phyloP scores from a whole-genome alignment of 768 basidiomycete genomes.

The Dictyophora rubrovolvata region DNA sequence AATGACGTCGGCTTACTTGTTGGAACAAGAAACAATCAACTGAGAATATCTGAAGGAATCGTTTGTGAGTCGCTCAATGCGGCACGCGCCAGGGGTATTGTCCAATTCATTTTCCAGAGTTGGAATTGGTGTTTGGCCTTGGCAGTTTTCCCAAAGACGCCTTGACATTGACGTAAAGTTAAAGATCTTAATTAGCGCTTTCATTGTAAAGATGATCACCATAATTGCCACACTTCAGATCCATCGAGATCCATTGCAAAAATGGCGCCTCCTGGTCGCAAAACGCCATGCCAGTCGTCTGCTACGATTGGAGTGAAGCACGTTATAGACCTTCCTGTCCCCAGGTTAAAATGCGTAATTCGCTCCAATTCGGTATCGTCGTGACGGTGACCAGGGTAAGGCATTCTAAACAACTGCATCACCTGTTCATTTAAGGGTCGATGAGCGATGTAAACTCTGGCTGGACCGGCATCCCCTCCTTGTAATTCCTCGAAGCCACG shows the following conservation, averaged over 20 bases:
- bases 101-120: conserved; percentile 28
- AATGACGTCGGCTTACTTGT: conserved; percentile 20
- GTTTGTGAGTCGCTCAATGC: conserved; percentile 33
- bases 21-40: conserved; percentile 24
- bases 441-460: conserved; percentile 26
- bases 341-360: conserved; percentile 31
- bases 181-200: background rate
- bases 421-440: conserved; percentile 31
- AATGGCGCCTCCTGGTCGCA: conserved; percentile 13
- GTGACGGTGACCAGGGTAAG: conserved; percentile 20
- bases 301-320: conserved; percentile 23
- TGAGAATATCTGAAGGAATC: conserved; percentile 25
- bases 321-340: conserved; percentile 26
- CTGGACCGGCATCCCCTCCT: conserved; percentile 8
- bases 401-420: conserved; percentile 26
- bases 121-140: conserved; percentile 18
- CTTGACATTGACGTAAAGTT: conserved; percentile 12
- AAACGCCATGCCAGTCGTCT: conserved; percentile 32
- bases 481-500: conserved; percentile 19
- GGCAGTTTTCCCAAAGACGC: conserved; percentile 34
- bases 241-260: conserved; percentile 12
- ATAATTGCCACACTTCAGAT: conserved; percentile 28
- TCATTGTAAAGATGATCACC: conserved; percentile 17
- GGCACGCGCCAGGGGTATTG: conserved; percentile 29
- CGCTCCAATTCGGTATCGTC: conserved; percentile 20